Evolutionary conservation across 2,329 filamentous ascomycete species (phyloP).

Genomic region (Alternaria conjuncta): DNA sequence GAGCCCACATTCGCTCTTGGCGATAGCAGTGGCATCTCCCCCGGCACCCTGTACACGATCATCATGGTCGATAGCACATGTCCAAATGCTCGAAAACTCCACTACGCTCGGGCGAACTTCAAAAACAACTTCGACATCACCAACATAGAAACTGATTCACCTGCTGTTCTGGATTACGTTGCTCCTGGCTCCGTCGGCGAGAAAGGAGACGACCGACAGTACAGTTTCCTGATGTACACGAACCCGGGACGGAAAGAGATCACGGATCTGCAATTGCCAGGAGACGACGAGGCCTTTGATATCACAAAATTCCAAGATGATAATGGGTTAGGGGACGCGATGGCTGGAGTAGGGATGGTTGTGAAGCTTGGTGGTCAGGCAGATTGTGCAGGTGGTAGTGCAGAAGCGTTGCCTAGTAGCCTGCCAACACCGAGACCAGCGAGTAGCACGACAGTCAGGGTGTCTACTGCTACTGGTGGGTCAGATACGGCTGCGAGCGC

Average conservation of each 20-base stretch:
- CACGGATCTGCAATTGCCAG: constrained; percentile 30
- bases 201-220: constrained; percentile 39
- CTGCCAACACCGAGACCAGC: constrained; percentile 7
- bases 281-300: constrained; percentile 34
- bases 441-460: not conserved
- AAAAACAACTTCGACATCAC: constrained; percentile 34
- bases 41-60: constrained; percentile 36
- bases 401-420: constrained; percentile 11
- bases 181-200: constrained; percentile 41
- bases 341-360: constrained; percentile 43
- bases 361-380: constrained; percentile 40
- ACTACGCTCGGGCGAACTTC: constrained; percentile 43
- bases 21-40: constrained; percentile 40
- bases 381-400: constrained; percentile 17
- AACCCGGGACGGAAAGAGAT: constrained; percentile 34
- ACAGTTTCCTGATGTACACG: constrained; percentile 42
- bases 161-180: constrained; percentile 33
- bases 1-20: constrained; percentile 44
- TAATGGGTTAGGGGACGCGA: constrained; percentile 36
- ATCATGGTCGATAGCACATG: constrained; percentile 44
- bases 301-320: constrained; percentile 37
- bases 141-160: constrained; percentile 29
- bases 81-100: constrained; percentile 33
- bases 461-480: not conserved
- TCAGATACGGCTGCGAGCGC: not conserved